Conservation (phyloP, 345 rosid species). For the Salix purpurea region DNA sequence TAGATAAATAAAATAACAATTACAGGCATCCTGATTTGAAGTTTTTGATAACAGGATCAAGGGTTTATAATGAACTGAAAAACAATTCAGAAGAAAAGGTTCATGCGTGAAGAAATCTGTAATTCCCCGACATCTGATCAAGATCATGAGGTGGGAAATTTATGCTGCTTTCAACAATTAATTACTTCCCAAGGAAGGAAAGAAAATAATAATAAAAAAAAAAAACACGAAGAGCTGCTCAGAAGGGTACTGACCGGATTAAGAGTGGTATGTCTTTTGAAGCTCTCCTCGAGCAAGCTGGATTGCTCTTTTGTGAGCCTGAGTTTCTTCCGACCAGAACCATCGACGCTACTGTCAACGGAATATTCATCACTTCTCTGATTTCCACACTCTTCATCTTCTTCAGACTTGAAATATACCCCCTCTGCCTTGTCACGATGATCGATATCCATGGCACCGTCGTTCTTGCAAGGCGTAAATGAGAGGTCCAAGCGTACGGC, state of each 20-base stretch:
- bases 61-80: not conserved
- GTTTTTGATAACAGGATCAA: not conserved
- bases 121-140: not conserved
- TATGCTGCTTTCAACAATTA: not conserved
- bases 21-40: not conserved
- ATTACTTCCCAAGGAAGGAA: too few relatives aligned
- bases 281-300: slow-evolving; percentile 38
- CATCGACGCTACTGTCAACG: slow-evolving; percentile 42
- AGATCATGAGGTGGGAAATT: not conserved
- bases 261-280: slow-evolving; percentile 36
- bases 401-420: slow-evolving; percentile 40
- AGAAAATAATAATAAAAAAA: not conserved
- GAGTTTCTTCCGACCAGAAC: slow-evolving; percentile 42
- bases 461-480: slow-evolving; percentile 13
- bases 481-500: slow-evolving; percentile 26
- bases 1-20: not conserved
- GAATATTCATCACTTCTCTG: not conserved
- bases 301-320: slow-evolving; percentile 41
- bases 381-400: slow-evolving; percentile 44
- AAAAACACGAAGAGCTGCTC: not conserved
- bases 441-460: slow-evolving; percentile 37
- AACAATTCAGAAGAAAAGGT: not conserved
- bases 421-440: slow-evolving; percentile 53
- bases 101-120: not conserved
- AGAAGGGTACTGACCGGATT: slow-evolving; percentile 26